Evolutionary conservation across 768 basidiomycete genomes (phyloP), one percentile per base, ranked within the genome.

Genomic region (Imleria badia): DNA sequence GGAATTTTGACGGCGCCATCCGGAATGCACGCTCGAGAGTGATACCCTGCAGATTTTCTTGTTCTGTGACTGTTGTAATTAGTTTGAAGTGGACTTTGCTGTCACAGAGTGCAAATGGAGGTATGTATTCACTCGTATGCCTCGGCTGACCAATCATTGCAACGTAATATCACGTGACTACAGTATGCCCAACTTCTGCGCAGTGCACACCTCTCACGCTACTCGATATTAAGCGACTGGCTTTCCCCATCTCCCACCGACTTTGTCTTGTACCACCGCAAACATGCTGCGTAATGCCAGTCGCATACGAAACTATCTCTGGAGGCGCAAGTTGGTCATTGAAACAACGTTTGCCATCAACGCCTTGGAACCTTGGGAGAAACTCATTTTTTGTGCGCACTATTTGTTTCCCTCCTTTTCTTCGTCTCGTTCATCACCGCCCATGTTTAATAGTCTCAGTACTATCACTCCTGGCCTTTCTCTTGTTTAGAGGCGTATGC

Each of bases 281-380:
- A 45, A 30, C 17, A 60, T 45, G 51, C 48, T 56, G 22, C 57
- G 56, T 30, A 58, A 61, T 29, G 52, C 61, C 41, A 29, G 30
- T 56, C 58, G 66, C 53, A 54, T 69, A 60, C 48, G 70, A 62
- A 61, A 66, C 51, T 62, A 68, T 58, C 51, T 84, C 45, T 84
- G 85, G 83, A 76, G 75, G 14, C 72, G 75, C 66, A 74, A 81
- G 56, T 66, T 86, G 48, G 75, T 80, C 73, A 67, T 87, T 33
- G 84, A 86, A 66, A 72, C 78, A 3, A 85, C 84, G 0, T 81
- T 83, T 55, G 86, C 76, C 7, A 71, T 86, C 38, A 75, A 77
- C 29, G 77, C 86, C 61, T 69, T 87, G 53, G 85, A 89, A 65
- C 77, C 81, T 54, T 87, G 86, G 87, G 87, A 88, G 75, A 83